phyloP scores from a whole-genome alignment of 2,329 filamentous ascomycete genomes.

The Fusarium devonianum region DNA sequence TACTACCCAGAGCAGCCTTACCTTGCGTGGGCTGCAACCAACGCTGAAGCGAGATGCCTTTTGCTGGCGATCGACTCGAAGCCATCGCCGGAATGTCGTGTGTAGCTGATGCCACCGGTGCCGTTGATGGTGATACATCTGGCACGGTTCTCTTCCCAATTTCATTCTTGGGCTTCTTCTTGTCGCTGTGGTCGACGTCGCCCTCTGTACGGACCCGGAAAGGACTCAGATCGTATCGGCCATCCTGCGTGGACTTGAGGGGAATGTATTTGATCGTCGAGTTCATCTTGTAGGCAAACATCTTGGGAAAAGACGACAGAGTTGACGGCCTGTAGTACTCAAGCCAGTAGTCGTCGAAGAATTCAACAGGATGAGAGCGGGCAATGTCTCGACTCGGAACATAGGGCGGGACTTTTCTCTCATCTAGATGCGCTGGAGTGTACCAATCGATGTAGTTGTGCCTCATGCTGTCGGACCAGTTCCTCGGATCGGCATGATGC shows the following conservation, averaged over 20 bases:
- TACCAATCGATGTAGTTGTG: conserved; percentile 91
- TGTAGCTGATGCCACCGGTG: conserved; percentile 37
- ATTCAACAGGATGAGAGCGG: conserved; percentile 57
- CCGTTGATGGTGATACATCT: conserved; percentile 42
- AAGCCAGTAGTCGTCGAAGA: conserved; percentile 94
- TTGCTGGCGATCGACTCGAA: conserved; percentile 49
- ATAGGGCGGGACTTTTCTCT: conserved; percentile 62
- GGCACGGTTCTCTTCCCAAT: conserved; percentile 73
- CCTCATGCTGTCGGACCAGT: conserved; percentile 67
- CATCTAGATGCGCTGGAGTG: conserved; percentile 74
- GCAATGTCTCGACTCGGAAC: conserved; percentile 48
- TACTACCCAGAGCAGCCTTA: conserved; percentile 38
- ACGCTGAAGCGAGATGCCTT: conserved; percentile 64
- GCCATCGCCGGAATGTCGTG: conserved; percentile 52
- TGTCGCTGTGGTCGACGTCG: conserved; percentile 66
- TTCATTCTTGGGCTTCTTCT: conserved; percentile 70
- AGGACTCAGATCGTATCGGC: conserved; percentile 83
- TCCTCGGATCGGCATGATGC: conserved; percentile 84
- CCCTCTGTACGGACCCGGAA: conserved; percentile 79
- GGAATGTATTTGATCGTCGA: conserved; percentile 85
- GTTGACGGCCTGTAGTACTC: conserved; percentile 94
- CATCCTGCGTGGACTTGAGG: conserved; percentile 74
- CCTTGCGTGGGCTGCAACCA: conserved; percentile 64
- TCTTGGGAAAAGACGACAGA: conserved; percentile 87
- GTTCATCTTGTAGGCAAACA: conserved; percentile 92